These are phyloP conservation scores for Cicer yamashitae DNA, from an alignment of 306 rosid species.

Conservation along the genomic window DNA sequence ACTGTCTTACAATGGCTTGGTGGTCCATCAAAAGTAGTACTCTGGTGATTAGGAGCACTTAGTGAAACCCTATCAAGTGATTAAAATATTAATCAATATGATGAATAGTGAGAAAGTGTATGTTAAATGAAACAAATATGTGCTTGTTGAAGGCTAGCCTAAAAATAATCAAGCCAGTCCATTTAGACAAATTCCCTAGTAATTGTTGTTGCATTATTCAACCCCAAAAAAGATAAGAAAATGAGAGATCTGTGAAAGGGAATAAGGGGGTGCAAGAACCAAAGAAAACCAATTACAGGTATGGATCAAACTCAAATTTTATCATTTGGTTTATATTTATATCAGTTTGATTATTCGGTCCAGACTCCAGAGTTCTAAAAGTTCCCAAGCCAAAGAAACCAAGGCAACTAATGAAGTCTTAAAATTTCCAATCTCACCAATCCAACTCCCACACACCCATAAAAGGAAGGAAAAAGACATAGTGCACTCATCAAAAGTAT, in stretches of 20 bases:
- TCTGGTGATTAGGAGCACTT: constrained; percentile 45
- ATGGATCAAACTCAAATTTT: constrained; percentile 12
- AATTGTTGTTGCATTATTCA: neutral
- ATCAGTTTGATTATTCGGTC: constrained; percentile 30
- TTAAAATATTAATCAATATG: constrained; percentile 44
- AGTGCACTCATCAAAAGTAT: constrained; percentile 43
- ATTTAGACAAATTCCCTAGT: constrained; percentile 2
- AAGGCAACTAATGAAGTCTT: constrained; percentile 10
- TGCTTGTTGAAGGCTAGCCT: constrained; percentile 25
- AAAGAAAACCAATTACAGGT: constrained; percentile 28
- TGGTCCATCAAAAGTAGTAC: constrained; percentile 43
- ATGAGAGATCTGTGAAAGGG: constrained; percentile 25
- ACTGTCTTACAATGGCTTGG: constrained; percentile 48
- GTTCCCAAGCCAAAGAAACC: constrained; percentile 15
- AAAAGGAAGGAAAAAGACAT: constrained; percentile 6
- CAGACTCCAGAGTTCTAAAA: constrained; percentile 14
- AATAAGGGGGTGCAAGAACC: constrained; percentile 6
- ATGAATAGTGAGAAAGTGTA: constrained; percentile 24
- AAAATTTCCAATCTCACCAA: constrained; percentile 16
- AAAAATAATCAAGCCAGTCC: constrained; percentile 28
- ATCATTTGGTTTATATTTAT: constrained; percentile 13
- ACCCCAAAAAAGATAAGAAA: neutral
- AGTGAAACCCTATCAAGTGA: constrained; percentile 53
- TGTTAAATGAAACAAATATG: constrained; percentile 22
- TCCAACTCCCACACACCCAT: constrained; percentile 19